phyloP scores from a whole-genome alignment of 148 eudicot genomes.

The Chenopodium berlandieri region DNA sequence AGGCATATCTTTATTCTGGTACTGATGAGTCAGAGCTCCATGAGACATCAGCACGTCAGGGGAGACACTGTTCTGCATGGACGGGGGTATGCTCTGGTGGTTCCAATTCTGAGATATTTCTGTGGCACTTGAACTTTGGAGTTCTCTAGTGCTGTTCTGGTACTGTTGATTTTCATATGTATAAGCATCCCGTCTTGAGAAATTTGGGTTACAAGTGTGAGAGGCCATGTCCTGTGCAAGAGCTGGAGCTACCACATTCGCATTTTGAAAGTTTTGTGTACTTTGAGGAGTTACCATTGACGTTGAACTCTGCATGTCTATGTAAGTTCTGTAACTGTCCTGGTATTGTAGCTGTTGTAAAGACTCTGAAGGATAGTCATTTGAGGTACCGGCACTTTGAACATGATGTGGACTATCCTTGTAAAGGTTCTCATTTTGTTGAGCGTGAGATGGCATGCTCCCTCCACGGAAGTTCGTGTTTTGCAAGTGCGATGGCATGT shows the following conservation, averaged over 20 bases:
- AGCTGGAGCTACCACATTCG: not conserved
- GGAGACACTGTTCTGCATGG: not conserved
- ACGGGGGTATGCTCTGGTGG: not conserved
- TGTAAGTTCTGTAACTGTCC: not conserved
- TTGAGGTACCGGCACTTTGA: not conserved
- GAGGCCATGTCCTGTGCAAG: not conserved
- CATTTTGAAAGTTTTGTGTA: conserved; percentile 1
- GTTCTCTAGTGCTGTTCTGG: not conserved
- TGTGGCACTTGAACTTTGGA: not conserved
- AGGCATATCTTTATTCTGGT: not conserved
- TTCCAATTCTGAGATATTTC: conserved; percentile 17
- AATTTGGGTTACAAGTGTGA: not conserved
- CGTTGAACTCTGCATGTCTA: not conserved
- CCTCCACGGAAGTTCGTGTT: conserved; percentile 4
- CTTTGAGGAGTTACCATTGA: not conserved
- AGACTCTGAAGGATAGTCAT: conserved; percentile 11
- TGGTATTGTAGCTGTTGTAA: conserved; percentile 7
- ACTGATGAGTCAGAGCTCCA: not conserved
- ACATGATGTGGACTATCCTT: not conserved
- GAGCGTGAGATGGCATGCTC: conserved; percentile 4
- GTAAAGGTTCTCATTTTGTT: not conserved
- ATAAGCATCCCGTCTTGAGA: not conserved
- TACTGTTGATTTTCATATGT: not conserved
- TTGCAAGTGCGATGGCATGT: conserved; percentile 9
- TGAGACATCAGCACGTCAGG: not conserved